Base-by-base conservation (phyloP, 2,329 filamentous ascomycete genomes). In the Fusarium duplospermum region DNA sequence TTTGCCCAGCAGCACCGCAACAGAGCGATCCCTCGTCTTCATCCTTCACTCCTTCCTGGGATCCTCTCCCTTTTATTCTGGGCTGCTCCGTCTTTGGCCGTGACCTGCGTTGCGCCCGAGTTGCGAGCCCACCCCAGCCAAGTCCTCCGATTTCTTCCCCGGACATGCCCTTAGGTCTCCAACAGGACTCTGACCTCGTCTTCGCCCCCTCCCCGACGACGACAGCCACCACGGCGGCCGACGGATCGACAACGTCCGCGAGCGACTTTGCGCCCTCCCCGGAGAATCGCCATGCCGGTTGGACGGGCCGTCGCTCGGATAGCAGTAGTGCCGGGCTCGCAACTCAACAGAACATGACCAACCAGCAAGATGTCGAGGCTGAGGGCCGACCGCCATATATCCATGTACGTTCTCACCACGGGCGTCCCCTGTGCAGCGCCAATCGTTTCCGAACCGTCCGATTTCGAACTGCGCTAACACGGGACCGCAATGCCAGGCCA, bases 401-500 rank as follows among this genome's bases (percentile, higher is more conserved):
- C 65, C 84, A 86, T 76, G 84, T 86, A 77, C 67, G 84, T 81
- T 64, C 29, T 45, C 45, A 24, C 35, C 31, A 40, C 54, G 10
- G 42, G 33, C 22, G n/a, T 57, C 27, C 36, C 10, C n/a, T 33
- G 8, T 18, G n/a, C 20, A 33, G 29, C 36, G 29, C 40, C 56
- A 47, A 56, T 45, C 62, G 35, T 40, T 57, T 54, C 56, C 52
- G 36, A 36, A 36, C 14, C 45, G 33, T 62, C 60, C 31, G 61
- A 42, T 52, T 45, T 40, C 60, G 38, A 64, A 36, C 18, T 66
- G 64, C 67, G 74, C 77, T 78, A 73, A 78, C 70, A 62, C 61
- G 60, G 36, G 58, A 29, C 56, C 20, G 50, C 36, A 65, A 62
- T 72, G 64, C 71, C 68, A 98, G 94, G 92, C 93, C 82, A 99